Evolutionary conservation across 2,329 filamentous ascomycete genomes (phyloP).

Genomic region (Sporothrix schenckii): DNA sequence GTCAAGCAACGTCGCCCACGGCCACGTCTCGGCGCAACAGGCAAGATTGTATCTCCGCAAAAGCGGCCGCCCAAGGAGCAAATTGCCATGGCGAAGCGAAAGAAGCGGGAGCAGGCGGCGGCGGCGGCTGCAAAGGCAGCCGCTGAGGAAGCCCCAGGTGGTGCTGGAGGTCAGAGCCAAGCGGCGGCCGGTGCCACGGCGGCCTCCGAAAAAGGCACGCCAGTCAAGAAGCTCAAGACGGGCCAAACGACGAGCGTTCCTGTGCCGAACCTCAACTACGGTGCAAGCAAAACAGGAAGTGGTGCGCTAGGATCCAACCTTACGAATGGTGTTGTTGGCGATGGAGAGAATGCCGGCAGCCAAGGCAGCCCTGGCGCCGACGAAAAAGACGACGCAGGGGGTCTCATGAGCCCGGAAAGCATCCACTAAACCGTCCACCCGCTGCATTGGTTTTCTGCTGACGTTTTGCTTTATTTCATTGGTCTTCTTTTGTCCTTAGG

Average conservation of each 20-base stretch:
- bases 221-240: constrained; percentile 58
- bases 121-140: constrained; percentile 44
- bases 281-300: constrained; percentile 44
- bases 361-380: constrained; percentile 62
- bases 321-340: constrained; percentile 41
- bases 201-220: constrained; percentile 45
- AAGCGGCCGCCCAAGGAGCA: constrained; percentile 83
- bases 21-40: constrained; percentile 68
- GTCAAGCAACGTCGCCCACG: constrained; percentile 81
- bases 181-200: constrained; percentile 34
- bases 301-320: constrained; percentile 33
- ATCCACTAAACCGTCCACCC: constrained; percentile 45
- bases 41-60: constrained; percentile 83
- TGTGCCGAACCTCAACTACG: constrained; percentile 21
- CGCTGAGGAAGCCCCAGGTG: constrained; percentile 39
- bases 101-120: constrained; percentile 64
- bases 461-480: background rate
- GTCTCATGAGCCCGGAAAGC: constrained; percentile 86
- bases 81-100: constrained; percentile 82
- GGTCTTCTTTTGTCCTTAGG: background rate
- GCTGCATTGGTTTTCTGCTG: background rate
- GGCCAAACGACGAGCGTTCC: constrained; percentile 35
- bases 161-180: constrained; percentile 35
- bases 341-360: constrained; percentile 46
- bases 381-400: constrained; percentile 68